A percentile compares a stretch with the other conserved stretches of the same genome.
phyloP scores from a whole-genome alignment of 2,329 filamentous ascomycete genomes.

The Calonectria naviculata region DNA sequence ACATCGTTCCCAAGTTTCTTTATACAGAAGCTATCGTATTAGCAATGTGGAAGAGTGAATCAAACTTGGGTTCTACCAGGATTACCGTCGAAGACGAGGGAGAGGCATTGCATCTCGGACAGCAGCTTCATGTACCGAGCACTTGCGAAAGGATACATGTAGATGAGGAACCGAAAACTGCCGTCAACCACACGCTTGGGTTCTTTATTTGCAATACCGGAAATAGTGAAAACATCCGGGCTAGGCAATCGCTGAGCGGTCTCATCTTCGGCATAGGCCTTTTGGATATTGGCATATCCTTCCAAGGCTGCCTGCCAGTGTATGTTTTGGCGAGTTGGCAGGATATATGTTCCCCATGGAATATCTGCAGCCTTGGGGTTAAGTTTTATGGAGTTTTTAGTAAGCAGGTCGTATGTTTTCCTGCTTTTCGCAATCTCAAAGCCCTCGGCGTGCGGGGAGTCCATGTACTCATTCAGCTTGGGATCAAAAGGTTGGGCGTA shows the following conservation, averaged over 20 bases:
- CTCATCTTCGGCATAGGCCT: neutral
- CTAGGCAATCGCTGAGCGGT: neutral
- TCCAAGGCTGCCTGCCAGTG: neutral
- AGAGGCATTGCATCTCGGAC: neutral
- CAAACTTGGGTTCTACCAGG: too few relatives aligned
- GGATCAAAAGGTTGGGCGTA: neutral
- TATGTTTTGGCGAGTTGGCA: neutral
- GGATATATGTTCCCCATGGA: neutral
- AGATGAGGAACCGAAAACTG: neutral
- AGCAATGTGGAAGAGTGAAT: too few relatives aligned
- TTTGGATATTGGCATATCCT: neutral
- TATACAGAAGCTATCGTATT: neutral
- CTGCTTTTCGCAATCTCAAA: neutral
- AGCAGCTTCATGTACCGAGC: neutral
- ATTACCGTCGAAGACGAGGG: neutral
- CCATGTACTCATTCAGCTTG: neutral
- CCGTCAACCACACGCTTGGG: neutral
- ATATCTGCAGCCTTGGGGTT: neutral
- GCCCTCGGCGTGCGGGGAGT: neutral
- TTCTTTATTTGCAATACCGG: neutral
- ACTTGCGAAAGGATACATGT: neutral
- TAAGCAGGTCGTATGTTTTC: neutral
- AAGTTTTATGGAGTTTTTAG: neutral
- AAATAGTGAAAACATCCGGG: neutral
- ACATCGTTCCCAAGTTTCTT: neutral